Evolutionary conservation across 1,139 yeast genomes (phyloP), one percentile per base, ranked within the genome.

Genomic region (Saccharomyces hybrid): DNA sequence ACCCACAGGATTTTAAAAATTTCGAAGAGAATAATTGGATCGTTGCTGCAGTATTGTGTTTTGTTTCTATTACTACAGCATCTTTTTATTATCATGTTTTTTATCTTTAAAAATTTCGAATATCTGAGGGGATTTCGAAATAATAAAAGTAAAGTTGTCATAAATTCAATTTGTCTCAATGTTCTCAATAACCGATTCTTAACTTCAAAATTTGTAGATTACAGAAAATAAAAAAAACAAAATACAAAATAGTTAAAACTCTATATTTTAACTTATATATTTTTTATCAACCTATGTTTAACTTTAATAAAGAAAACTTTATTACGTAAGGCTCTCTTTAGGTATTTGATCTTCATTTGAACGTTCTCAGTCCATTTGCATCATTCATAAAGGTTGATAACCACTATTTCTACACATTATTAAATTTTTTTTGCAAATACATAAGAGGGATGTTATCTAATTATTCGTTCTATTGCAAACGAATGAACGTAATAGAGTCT

Each of bases 1-100:
- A 48, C 54, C 57, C 42, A 64, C 67, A 27, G 68, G 68, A 31
- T 62, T 57, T 42, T 64, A 57, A 51, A 44, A 16, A 28, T 28
- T 7, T 9, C 4, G 6, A 9, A 11, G n/a, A 19, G 21, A 54
- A 49, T 31, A 7, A 46, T 8, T 11, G 3, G 19, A 14, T 28
- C 12, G 16, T 47, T 19, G 8, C 11, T 38, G 21, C 42, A 4
- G 5, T 8, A 34, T 34, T 9, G 21, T 34, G 19, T 34, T 6
- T 16, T 5, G 26, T 24, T 24, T 24, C 26, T 24, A 24, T 24
- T 24, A 24, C 26, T 24, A 24, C 26, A 24, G 6, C 4, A 24
- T 24, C 11, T 9, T 16, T 19, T 16, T 16, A 8, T 19, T 14
- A 12, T 19, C 24, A 38, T 11, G 28, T 14, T 26, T n/a, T 12